A percentile compares a stretch with the other conserved stretches of the same genome.
phyloP scores from a whole-genome alignment of 495 filamentous ascomycete species.

The Aspergillus homomorphus region DNA sequence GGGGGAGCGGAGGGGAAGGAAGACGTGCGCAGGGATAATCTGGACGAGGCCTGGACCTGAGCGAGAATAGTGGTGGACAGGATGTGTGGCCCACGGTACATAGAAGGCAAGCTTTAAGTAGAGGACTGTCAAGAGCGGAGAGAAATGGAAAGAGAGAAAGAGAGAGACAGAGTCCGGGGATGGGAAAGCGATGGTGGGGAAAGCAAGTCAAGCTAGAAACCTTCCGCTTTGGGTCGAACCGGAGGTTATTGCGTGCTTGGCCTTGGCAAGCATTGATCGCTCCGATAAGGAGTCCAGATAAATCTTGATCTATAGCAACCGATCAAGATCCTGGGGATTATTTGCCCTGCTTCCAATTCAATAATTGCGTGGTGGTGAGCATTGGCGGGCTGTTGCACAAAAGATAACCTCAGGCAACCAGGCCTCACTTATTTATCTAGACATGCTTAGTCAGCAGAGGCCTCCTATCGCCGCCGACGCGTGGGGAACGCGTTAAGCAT shows the following conservation, averaged over 20 bases:
- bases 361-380: background rate
- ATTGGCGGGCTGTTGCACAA: too few relatives aligned
- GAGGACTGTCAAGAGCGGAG: constrained; percentile 3
- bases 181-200: background rate
- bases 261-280: background rate
- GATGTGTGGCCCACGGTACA: constrained; percentile 12
- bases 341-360: background rate
- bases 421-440: constrained; percentile 6
- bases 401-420: background rate
- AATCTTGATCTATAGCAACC: too few relatives aligned
- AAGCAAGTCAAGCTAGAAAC: background rate
- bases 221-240: background rate
- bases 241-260: constrained; percentile 13
- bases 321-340: too few relatives aligned
- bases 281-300: background rate
- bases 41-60: constrained; percentile 8
- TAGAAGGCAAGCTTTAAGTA: constrained; percentile 1
- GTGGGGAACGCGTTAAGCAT: background rate
- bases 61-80: constrained; percentile 4
- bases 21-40: constrained; percentile 1
- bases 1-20: constrained; percentile 15
- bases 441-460: background rate
- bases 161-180: constrained; percentile 2
- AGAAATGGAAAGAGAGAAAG: constrained; percentile 5
- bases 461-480: constrained; percentile 4